Conservation (phyloP, 352 stramenopile genomes). For the Phytopythium vexans region DNA sequence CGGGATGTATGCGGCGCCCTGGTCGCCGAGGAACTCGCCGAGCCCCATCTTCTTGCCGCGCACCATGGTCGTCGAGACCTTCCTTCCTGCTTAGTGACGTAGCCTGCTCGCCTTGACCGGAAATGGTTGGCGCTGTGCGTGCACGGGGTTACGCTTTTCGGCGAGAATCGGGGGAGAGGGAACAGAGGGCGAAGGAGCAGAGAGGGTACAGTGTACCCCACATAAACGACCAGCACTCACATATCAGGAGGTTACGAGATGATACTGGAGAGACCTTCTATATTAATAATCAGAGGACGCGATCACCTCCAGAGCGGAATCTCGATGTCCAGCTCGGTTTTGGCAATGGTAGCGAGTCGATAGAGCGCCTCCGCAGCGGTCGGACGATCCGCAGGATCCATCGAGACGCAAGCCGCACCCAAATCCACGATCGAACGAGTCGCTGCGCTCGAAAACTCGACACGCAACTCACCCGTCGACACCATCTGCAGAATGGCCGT, state of each 20-base stretch:
- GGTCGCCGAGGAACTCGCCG: conserved; percentile 70
- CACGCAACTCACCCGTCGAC: conserved; percentile 26
- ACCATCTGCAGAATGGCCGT: conserved; percentile 48
- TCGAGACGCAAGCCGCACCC: conserved; percentile 26
- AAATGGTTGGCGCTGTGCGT: too few relatives aligned
- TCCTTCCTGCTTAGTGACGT: too few relatives aligned
- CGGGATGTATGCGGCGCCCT: conserved; percentile 53
- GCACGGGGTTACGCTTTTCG: too few relatives aligned
- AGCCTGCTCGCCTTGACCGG: too few relatives aligned
- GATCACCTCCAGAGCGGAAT: too few relatives aligned
- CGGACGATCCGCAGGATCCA: conserved; percentile 31
- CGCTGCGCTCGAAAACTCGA: conserved; percentile 28
- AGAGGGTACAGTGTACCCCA: too few relatives aligned
- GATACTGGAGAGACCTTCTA: too few relatives aligned
- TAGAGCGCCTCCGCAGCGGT: conserved; percentile 40
- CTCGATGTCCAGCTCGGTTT: background rate
- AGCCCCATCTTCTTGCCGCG: conserved; percentile 70
- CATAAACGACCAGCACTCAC: too few relatives aligned
- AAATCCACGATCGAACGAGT: conserved; percentile 24
- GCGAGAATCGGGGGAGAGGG: too few relatives aligned
- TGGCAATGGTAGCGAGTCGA: conserved; percentile 13
- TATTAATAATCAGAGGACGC: too few relatives aligned
- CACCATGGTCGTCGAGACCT: conserved; percentile 35
- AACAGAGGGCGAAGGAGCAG: too few relatives aligned
- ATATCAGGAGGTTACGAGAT: too few relatives aligned